Evolutionary conservation across 352 stramenopile species (phyloP).

Genomic region (Plasmopara viticola): DNA sequence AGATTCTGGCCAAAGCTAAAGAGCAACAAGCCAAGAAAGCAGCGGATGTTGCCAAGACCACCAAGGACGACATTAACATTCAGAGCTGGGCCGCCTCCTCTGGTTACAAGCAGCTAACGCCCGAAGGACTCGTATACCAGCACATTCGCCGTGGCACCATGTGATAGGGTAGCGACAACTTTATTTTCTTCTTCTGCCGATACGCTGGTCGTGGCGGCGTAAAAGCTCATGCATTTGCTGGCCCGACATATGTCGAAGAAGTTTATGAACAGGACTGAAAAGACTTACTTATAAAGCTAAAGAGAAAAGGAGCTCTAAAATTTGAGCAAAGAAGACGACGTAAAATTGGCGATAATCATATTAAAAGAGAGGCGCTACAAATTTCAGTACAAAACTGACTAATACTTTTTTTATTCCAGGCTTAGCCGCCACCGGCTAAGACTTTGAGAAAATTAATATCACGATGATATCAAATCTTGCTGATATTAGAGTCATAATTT

Average conservation of each 20-base stretch:
- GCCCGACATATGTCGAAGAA: neutral
- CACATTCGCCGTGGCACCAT: slow-evolving; percentile 73
- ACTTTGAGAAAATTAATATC: too few species aligned
- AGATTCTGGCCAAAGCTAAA: slow-evolving; percentile 41
- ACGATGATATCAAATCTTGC: too few species aligned
- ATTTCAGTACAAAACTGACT: too few species aligned
- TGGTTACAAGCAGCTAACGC: slow-evolving; percentile 28
- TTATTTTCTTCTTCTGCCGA: slow-evolving; percentile 7
- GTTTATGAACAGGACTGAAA: neutral
- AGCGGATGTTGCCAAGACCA: slow-evolving; percentile 32
- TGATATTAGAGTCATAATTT: too few species aligned
- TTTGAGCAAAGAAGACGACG: neutral
- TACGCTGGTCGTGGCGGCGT: neutral
- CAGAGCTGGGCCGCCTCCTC: slow-evolving; percentile 30
- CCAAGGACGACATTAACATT: slow-evolving; percentile 66
- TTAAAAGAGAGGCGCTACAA: too few species aligned
- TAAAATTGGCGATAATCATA: too few species aligned
- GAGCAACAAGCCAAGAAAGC: slow-evolving; percentile 53
- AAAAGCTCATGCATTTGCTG: neutral
- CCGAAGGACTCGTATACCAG: slow-evolving; percentile 54
- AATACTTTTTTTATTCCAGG: too few species aligned
- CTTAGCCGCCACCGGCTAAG: too few species aligned
- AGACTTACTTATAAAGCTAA: neutral
- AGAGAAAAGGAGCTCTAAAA: neutral
- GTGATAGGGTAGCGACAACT: slow-evolving; percentile 28